Evolutionary conservation across 2,329 filamentous ascomycete species (phyloP), one percentile per base, ranked within the genome.

Genomic region (Colletotrichum sp.): DNA sequence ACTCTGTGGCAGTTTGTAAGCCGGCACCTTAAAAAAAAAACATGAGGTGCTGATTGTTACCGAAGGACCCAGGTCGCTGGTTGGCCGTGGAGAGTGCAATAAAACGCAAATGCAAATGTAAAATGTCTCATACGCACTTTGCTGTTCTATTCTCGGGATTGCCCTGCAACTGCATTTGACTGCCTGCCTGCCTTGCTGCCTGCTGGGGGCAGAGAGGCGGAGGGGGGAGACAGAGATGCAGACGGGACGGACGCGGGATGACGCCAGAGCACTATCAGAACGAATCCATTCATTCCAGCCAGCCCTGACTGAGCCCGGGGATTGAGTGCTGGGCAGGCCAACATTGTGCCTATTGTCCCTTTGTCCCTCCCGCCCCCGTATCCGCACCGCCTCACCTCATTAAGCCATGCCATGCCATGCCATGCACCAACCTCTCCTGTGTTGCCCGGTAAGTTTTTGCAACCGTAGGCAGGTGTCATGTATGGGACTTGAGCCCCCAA

Each of bases 251-350:
- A 52, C 44, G 44, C 68, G 68, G 68, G 68, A 70, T 70, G 68
- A 70, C 55, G 68, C 68, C 68, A 70, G 68, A 70, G 68, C 68
- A 70, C 36, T 52, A 70, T 63, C 68, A 44, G 28, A 34, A 63
- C 36, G 68, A 63, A 63, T 70, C 26, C 44, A 63, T 66, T 64
- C 62, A 49, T 52, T 52, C 44, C 44, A 52, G 44, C 44, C 44
- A 52, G 44, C 44, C 44, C 44, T 52, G 44, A 52, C n/a, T 52
- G 44, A 52, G 44, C 44, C 44, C 10, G 44, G 44, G 44, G n/a
- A 52, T 52, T 21, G 44, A 52, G 44, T 21, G 44, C 44, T 49
- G 44, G 10, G 44, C 44, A 49, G 44, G 44, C 44, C 18, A 34
- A 12, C 60, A n/a, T 30, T 62, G 28, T 64, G 21, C 62, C 62